Evolutionary conservation across 1,284 basidiomycete species (phyloP).

Genomic region (Vanrija sp.): DNA sequence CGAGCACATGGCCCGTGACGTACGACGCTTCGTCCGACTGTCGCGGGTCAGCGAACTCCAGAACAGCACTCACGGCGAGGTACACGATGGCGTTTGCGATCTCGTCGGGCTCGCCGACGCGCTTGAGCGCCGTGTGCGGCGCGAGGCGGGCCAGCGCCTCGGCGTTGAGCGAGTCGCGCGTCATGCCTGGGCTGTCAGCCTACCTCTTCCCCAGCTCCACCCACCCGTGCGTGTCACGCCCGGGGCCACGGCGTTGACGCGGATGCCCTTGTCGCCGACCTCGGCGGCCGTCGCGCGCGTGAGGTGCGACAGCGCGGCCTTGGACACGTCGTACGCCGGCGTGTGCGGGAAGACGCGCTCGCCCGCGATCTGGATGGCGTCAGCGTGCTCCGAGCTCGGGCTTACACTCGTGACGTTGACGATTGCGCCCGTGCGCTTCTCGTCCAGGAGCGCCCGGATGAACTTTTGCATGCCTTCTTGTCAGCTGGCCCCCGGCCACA

Average conservation of each 20-base stretch:
- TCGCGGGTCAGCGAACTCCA: background rate
- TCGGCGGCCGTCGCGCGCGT: background rate
- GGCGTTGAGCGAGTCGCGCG: background rate
- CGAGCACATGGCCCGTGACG: conserved; percentile 3
- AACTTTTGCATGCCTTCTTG: conserved; percentile 3
- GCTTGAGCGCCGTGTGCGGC: background rate
- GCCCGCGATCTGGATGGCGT: conserved; percentile 1
- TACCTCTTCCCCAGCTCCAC: no score
- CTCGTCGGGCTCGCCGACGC: conserved; percentile 2
- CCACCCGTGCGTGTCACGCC: conserved; percentile 3
- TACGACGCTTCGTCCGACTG: conserved; percentile 9
- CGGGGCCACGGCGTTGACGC: conserved; percentile 3
- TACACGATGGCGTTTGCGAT: conserved; percentile 3
- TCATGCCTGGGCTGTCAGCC: background rate
- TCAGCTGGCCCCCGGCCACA: no score
- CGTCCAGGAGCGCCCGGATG: background rate
- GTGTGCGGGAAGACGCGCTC: background rate
- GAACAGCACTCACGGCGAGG: conserved; percentile 1
- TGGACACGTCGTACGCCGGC: conserved; percentile 5
- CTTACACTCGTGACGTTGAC: conserved; percentile 7
- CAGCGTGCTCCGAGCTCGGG: background rate
- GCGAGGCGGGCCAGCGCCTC: background rate
- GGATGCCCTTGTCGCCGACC: conserved; percentile 2
- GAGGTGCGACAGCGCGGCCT: conserved; percentile 5
- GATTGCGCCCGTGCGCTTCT: conserved; percentile 1